phyloP scores from a whole-genome alignment of 2,329 filamentous ascomycete genomes.

The Stagonosporopsis chrysanthemi region DNA sequence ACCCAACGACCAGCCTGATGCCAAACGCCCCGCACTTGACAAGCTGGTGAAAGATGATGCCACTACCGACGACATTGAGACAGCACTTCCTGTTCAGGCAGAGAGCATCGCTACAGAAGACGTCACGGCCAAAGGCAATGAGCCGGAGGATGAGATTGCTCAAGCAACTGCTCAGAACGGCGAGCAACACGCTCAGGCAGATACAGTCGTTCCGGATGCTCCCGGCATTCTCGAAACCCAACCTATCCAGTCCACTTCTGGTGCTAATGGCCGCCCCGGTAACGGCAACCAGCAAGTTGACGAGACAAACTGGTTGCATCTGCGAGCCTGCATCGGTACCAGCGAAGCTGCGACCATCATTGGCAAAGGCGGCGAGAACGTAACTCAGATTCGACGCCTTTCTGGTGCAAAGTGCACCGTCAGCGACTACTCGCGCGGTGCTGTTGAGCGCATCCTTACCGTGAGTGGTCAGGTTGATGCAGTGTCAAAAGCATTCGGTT shows the following conservation, averaged over 20 bases:
- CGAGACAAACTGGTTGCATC: constrained; percentile 95
- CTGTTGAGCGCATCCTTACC: constrained; percentile 95
- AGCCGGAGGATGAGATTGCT: constrained; percentile 32
- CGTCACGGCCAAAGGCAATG: constrained; percentile 38
- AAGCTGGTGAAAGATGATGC: constrained; percentile 78
- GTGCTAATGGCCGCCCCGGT: constrained; percentile 59
- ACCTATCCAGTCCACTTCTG: constrained; percentile 65
- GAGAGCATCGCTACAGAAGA: constrained; percentile 45
- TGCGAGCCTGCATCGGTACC: constrained; percentile 95
- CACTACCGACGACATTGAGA: constrained; percentile 58
- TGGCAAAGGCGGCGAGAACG: constrained; percentile 98
- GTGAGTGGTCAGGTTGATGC: constrained; percentile 97
- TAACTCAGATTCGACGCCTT: constrained; percentile 92
- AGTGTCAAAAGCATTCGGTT: constrained; percentile 96
- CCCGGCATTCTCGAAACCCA: constrained; percentile 60
- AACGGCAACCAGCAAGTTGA: constrained; percentile 69
- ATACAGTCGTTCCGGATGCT: constrained; percentile 74
- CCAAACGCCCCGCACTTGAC: constrained; percentile 94
- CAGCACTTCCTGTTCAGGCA: constrained; percentile 46
- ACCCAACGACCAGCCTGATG: constrained; percentile 91
- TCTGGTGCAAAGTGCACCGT: constrained; percentile 98
- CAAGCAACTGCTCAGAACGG: constrained; percentile 53
- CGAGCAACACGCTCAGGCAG: constrained; percentile 69
- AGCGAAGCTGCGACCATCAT: constrained; percentile 97
- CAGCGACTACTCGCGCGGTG: constrained; percentile 96